These are phyloP conservation scores for Colletotrichum siamense DNA, from an alignment of 2,329 filamentous ascomycete species.

Conservation along the genomic window DNA sequence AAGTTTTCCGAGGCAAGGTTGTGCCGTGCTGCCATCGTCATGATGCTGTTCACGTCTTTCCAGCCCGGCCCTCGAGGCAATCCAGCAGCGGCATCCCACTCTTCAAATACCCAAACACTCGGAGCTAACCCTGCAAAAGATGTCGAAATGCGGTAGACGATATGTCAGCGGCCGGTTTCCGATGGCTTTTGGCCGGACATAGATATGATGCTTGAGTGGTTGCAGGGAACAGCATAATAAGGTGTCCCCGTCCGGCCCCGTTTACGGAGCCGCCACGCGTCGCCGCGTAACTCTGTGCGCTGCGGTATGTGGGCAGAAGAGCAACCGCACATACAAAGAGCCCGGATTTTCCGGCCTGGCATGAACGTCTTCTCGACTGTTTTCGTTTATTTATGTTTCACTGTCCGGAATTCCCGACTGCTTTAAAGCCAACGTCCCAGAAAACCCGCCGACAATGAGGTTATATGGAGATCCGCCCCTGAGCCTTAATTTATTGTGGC, in stretches of 20 bases:
- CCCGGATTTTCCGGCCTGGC: not conserved
- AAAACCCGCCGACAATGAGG: not conserved
- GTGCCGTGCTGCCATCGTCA: not conserved
- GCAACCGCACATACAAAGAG: not conserved
- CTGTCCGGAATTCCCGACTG: not conserved
- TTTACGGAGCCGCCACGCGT: constrained; percentile 3
- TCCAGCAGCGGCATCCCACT: not conserved
- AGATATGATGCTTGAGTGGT: not conserved
- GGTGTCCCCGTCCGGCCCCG: not conserved
- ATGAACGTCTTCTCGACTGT: not conserved
- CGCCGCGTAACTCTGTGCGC: not conserved
- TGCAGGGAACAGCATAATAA: constrained; percentile 6
- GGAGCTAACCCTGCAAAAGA: not conserved
- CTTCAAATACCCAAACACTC: not conserved
- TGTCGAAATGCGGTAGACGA: not conserved
- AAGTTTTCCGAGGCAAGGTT: not conserved
- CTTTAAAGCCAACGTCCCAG: not conserved
- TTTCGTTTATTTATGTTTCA: not conserved
- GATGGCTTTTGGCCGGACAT: not conserved
- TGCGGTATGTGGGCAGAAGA: not conserved
- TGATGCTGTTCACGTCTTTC: not conserved
- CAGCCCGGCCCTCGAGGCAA: not conserved
- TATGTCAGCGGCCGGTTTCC: not conserved
- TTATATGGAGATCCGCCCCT: not conserved
- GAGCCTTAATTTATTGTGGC: constrained; percentile 2